Percentiles rank a stretch among this genome's conserved stretches.
These are phyloP conservation scores for Malassezia obtusa DNA, from an alignment of 1,284 basidiomycete genomes.

Conservation along the genomic window DNA sequence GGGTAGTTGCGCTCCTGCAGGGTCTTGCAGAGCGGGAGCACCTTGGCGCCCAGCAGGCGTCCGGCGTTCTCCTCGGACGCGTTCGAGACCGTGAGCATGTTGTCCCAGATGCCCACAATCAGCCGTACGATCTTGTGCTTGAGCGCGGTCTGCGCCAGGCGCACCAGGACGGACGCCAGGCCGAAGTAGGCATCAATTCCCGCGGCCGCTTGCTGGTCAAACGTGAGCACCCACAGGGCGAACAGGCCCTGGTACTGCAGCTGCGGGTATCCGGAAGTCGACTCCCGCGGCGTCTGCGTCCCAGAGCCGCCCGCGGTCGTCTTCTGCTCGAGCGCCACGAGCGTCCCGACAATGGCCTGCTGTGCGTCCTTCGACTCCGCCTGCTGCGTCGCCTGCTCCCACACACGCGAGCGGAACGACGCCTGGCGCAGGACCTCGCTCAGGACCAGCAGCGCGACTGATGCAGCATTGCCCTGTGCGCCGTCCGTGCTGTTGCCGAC, in stretches of 20 bases:
- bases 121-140: slow-evolving; percentile 97
- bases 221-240: slow-evolving; percentile 87
- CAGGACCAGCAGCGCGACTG: slow-evolving; percentile 80
- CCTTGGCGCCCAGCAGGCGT: slow-evolving; percentile 78
- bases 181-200: slow-evolving; percentile 84
- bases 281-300: background rate
- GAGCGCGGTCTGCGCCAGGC: slow-evolving; percentile 75
- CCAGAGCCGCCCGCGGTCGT: background rate
- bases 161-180: slow-evolving; percentile 73
- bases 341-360: slow-evolving; percentile 1
- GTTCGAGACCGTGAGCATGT: slow-evolving; percentile 57
- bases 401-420: slow-evolving; percentile 58
- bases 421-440: slow-evolving; percentile 73
- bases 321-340: slow-evolving; percentile 1
- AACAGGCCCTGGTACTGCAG: slow-evolving; percentile 88
- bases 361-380: background rate
- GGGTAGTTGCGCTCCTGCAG: slow-evolving; percentile 78
- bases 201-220: slow-evolving; percentile 72
- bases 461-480: slow-evolving; percentile 59
- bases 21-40: slow-evolving; percentile 76
- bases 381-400: slow-evolving; percentile 26
- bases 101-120: slow-evolving; percentile 77
- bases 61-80: slow-evolving; percentile 78
- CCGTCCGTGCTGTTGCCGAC: slow-evolving; percentile 14
- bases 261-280: slow-evolving; percentile 54